Evolutionary conservation across 2,329 filamentous ascomycete species (phyloP).

Genomic region (Cladosporium sp.): DNA sequence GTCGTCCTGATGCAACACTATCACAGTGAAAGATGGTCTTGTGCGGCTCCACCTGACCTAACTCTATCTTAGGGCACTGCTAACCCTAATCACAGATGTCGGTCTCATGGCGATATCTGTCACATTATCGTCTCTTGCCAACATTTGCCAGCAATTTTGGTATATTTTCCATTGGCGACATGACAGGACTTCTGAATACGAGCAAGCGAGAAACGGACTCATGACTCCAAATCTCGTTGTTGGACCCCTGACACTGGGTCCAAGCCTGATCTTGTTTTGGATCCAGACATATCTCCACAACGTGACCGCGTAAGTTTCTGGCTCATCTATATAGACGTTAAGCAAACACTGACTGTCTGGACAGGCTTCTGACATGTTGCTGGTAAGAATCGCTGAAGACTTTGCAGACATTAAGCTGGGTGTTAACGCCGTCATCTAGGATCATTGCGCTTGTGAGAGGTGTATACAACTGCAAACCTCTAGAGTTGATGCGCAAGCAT

Average conservation of each 20-base stretch:
- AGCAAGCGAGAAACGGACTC: conserved; percentile 9
- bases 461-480: conserved; percentile 14
- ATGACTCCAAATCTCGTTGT: conserved; percentile 14
- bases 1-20: conserved; percentile 11
- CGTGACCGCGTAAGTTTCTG: conserved; percentile 11
- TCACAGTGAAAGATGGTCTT: conserved; percentile 13
- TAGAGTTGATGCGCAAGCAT: conserved; percentile 1
- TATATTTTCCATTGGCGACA: conserved; percentile 14
- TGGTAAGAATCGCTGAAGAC: not conserved
- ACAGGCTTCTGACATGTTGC: not conserved
- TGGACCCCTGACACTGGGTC: conserved; percentile 17
- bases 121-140: conserved; percentile 10
- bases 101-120: conserved; percentile 14
- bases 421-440: not conserved
- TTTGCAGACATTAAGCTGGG: no score
- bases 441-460: conserved; percentile 15
- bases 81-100: conserved; percentile 12
- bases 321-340: not conserved
- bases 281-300: conserved; percentile 17
- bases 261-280: conserved; percentile 17
- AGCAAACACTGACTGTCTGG: not conserved
- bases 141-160: conserved; percentile 16
- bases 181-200: conserved; percentile 12
- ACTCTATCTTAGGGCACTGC: not conserved
- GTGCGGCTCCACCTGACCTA: not conserved